These are phyloP conservation scores for Staphylotrichum tortipilum DNA, from an alignment of 495 filamentous ascomycete species.

Conservation along the genomic window DNA sequence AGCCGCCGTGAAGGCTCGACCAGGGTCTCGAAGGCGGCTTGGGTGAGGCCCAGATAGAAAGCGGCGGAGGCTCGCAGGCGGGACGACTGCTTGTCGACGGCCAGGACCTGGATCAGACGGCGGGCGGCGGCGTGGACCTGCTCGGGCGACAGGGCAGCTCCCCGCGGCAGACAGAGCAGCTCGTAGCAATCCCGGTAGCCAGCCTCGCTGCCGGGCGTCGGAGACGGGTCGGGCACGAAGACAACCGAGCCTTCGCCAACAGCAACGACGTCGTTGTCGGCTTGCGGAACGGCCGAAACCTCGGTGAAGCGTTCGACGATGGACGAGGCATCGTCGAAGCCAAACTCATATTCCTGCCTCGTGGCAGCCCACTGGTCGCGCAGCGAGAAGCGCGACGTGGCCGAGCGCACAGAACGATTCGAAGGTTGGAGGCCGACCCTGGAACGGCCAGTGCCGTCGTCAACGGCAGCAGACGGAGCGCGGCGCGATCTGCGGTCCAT, in stretches of 20 bases:
- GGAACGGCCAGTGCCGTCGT: conserved; percentile 9
- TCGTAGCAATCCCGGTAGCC: conserved; percentile 42
- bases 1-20: conserved; percentile 45
- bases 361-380: conserved; percentile 24
- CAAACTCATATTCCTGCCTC: conserved; percentile 23
- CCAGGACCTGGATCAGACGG: conserved; percentile 47
- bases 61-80: conserved; percentile 39
- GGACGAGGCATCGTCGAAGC: conserved; percentile 23
- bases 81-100: conserved; percentile 50
- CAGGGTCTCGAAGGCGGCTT: conserved; percentile 48
- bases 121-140: conserved; percentile 47
- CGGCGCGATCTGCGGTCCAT: conserved; percentile 6
- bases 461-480: conserved; percentile 8
- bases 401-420: conserved; percentile 10
- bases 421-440: not conserved
- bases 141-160: conserved; percentile 37
- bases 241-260: not conserved
- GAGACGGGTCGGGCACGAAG: not conserved
- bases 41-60: conserved; percentile 40
- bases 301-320: conserved; percentile 14
- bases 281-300: conserved; percentile 10
- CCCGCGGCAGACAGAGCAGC: conserved; percentile 40
- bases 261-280: conserved; percentile 6
- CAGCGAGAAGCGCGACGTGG: conserved; percentile 19
- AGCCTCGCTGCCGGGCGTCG: not conserved